Base-by-base conservation (phyloP, 768 basidiomycete genomes). In the Kwoniella europaea region DNA sequence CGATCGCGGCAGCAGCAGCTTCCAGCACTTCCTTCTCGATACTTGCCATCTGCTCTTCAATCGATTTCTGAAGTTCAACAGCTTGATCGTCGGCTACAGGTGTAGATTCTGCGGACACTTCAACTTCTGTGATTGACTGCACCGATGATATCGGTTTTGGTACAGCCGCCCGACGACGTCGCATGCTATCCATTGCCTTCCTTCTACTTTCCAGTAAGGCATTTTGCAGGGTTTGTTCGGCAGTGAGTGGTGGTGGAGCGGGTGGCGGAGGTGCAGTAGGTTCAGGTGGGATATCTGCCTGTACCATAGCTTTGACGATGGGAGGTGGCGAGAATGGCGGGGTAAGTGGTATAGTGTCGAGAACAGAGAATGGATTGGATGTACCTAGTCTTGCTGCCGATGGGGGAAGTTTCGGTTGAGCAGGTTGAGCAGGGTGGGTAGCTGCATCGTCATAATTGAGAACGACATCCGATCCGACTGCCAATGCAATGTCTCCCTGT, bases 101-200 rank as follows among this genome's bases (percentile, higher is more conserved):
- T 16, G 27, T 43, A 2, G 70, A 35, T 59, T 16, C 46, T 9
- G 46, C 20, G 18, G 54, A 15, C 10, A 55, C 54, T 9, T 64
- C 58, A 35, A 12, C 35, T 20, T n/a, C 18, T 2, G 13, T 10
- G 10, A 27, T 43, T 15, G 70, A 27, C n/a, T 60, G 57, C 13
- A 29, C 50, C n/a, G 27, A 27, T n/a, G 50, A 18, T n/a, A 52
- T 67, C 58, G 57, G 22, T 35, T 41, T 61, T 16, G 59, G 42
- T 4, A 44, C 22, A 27, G 70, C 67, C 9, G 65, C 71, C 63
- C 71, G 29, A 27, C 75, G 63, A 29, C 46, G 29, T 54, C 68
- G 61, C 79, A 80, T 78, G 54, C 77, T 78, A 54, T 78, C 77
- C 35, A 80, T 29, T 10, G 64, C 75, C 44, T 76, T 76, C 12